Evolutionary conservation across 2,329 filamentous ascomycete species (phyloP), one percentile per base, ranked within the genome.

Genomic region (Sclerotinia glacialis): DNA sequence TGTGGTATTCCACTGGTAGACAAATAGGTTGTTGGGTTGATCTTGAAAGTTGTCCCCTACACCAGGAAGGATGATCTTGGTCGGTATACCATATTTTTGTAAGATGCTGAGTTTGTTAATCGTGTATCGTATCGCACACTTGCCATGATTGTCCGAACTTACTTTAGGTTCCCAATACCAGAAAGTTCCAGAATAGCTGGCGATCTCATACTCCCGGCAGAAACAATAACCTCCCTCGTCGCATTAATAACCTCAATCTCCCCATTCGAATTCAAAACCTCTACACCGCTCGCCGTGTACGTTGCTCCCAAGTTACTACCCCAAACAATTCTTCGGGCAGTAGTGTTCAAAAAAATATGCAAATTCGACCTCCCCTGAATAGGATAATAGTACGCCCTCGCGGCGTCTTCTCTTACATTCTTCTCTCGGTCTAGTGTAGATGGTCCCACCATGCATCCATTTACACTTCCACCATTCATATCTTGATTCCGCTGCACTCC

Each of bases 241-340:
- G 73, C 74, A 9, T 68, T 68, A 2, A 77, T 69, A 11, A 46
- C 69, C 40, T 69, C 44, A 3, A 64, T 49, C n/a, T 66, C 67
- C 1, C 67, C 68, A 34, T 68, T 61, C 9, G 54, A 47, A 23
- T 58, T 40, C 5, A 53, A 50, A 12, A 75, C 64, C 63, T 76
- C 70, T n/a, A 75, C 72, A 11, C 71, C 72, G 23, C 63, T 63
- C 3, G 68, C 67, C 75, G 96, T 53, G 42, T 44, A 40, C 5
- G 61, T 37, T 14, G 44, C 55, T 34, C 53, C 47, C 56, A 68
- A 44, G 60, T 66, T 64, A 44, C 47, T 28, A 40, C 53, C 60
- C 71, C 64, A 71, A 18, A 61, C 28, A 31, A 71, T 69, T 26
- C 52, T 67, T 18, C 58, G 69, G 16, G 65, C 69, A 12, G 65